phyloP scores from a whole-genome alignment of 2,329 filamentous ascomycete species.

The Teratosphaeria nubilosa region DNA sequence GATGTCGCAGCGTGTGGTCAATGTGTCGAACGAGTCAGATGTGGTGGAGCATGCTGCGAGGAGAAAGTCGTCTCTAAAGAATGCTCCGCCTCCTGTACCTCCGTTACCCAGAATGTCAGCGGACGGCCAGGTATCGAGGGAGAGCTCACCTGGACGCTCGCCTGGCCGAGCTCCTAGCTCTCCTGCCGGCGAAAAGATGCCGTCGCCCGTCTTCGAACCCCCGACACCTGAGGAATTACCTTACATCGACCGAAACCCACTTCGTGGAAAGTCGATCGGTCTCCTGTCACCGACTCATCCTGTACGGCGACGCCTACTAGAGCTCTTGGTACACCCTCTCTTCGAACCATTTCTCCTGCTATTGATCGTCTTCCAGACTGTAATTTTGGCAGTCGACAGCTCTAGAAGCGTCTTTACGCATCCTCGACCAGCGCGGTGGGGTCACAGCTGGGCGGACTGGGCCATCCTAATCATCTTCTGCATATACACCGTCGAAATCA shows the following conservation, averaged over 20 bases:
- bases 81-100: neutral
- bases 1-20: constrained; percentile 96
- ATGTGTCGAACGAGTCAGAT: constrained; percentile 87
- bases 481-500: constrained; percentile 79
- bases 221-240: constrained; percentile 15
- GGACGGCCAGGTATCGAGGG: constrained; percentile 4
- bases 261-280: constrained; percentile 77
- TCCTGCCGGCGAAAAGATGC: constrained; percentile 22
- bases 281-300: constrained; percentile 72
- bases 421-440: constrained; percentile 55
- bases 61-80: constrained; percentile 42
- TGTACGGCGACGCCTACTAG: constrained; percentile 64
- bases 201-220: constrained; percentile 20
- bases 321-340: constrained; percentile 73
- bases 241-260: constrained; percentile 51
- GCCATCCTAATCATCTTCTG: constrained; percentile 73
- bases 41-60: constrained; percentile 62
- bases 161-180: constrained; percentile 11
- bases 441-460: constrained; percentile 61
- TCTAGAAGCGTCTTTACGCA: constrained; percentile 51
- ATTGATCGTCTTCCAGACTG: constrained; percentile 76
- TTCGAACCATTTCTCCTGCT: constrained; percentile 80
- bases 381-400: constrained; percentile 80
- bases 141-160: constrained; percentile 9
- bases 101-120: neutral